Conservation (phyloP, 2,329 filamentous ascomycete species). For the Pseudodiploospora longispora region DNA sequence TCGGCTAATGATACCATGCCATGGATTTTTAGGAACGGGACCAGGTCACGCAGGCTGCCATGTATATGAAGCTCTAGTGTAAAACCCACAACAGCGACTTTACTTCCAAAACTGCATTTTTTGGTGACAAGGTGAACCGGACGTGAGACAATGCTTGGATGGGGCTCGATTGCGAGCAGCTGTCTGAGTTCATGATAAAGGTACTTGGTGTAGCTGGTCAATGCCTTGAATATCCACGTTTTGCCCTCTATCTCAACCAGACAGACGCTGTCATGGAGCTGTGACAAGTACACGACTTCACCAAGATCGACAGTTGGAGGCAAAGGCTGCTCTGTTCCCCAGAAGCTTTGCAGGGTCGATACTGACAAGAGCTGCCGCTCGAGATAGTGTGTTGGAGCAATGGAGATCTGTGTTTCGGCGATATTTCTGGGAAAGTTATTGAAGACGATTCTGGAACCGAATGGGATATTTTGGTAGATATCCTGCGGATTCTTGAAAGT, state of each 20-base stretch:
- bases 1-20: conserved; percentile 31
- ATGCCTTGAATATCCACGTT: conserved; percentile 48
- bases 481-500: conserved; percentile 19
- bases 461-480: conserved; percentile 41
- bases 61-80: conserved; percentile 44
- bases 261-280: conserved; percentile 53
- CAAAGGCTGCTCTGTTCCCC: conserved; percentile 33
- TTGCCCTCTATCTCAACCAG: conserved; percentile 37
- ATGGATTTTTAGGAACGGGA: conserved; percentile 44
- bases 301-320: conserved; percentile 42
- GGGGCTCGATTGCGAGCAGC: conserved; percentile 42
- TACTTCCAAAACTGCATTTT: conserved; percentile 45
- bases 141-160: conserved; percentile 43
- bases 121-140: conserved; percentile 50
- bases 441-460: conserved; percentile 50
- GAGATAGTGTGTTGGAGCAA: conserved; percentile 44
- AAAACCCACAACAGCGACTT: conserved; percentile 48
- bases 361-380: conserved; percentile 44
- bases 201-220: conserved; percentile 50
- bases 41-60: conserved; percentile 47
- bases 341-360: conserved; percentile 32
- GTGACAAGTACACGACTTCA: conserved; percentile 40
- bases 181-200: conserved; percentile 53
- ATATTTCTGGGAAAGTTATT: conserved; percentile 41
- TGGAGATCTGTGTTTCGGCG: conserved; percentile 34